Conservation (phyloP, 495 filamentous ascomycete species). For the Symbiotaphrina buchneri region DNA sequence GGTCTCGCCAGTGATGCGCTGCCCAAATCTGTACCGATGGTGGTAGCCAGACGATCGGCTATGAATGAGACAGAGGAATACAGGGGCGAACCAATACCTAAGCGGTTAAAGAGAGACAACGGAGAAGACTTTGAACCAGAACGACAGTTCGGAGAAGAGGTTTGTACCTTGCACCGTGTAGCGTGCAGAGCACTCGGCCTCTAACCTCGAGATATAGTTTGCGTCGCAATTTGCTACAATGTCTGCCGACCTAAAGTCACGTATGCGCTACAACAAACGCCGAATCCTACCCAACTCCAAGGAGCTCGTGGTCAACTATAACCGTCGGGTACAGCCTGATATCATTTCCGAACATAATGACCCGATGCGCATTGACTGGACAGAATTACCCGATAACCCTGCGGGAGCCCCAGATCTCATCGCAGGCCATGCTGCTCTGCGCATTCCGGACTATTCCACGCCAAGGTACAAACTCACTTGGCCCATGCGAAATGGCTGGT, state of each 20-base stretch:
- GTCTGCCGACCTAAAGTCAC: slow-evolving; percentile 65
- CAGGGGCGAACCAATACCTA: slow-evolving; percentile 57
- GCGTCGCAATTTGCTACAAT: slow-evolving; percentile 55
- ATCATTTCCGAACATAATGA: slow-evolving; percentile 87
- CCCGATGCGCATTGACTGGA: slow-evolving; percentile 83
- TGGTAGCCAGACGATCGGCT: slow-evolving; percentile 53
- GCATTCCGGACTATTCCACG: slow-evolving; percentile 73
- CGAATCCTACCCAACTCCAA: slow-evolving; percentile 89
- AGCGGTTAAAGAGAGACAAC: slow-evolving; percentile 58
- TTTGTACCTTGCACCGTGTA: slow-evolving; percentile 15
- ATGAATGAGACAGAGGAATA: slow-evolving; percentile 66
- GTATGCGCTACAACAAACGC: slow-evolving; percentile 81
- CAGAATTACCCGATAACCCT: slow-evolving; percentile 40
- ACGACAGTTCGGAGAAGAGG: slow-evolving; percentile 69
- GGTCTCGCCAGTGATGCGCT: slow-evolving; percentile 85
- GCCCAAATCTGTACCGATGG: slow-evolving; percentile 85
- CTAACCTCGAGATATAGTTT: slow-evolving; percentile 22
- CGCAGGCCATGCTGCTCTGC: slow-evolving; percentile 57
- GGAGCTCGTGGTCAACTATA: slow-evolving; percentile 82
- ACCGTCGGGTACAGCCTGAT: slow-evolving; percentile 58
- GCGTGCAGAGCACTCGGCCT: too few species aligned
- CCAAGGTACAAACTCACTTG: slow-evolving; percentile 81
- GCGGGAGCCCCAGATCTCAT: slow-evolving; percentile 45
- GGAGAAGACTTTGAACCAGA: slow-evolving; percentile 34
- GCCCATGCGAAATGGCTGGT: slow-evolving; percentile 69